Evolutionary conservation across 257 asterid species (phyloP), one percentile per base, ranked within the genome.

Genomic region (Solanum lignicaule): DNA sequence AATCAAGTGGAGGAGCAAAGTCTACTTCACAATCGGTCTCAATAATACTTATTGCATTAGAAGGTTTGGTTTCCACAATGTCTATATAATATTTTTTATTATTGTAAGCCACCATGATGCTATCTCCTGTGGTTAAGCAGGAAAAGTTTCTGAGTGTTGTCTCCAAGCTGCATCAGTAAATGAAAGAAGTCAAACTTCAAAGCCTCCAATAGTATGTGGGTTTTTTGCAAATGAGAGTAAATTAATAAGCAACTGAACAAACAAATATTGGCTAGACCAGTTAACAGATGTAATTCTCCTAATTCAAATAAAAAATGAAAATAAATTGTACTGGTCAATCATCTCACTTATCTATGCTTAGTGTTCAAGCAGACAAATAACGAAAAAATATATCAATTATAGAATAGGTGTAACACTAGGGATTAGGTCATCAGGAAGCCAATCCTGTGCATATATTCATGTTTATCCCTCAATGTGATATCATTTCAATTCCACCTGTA

Each of bases 11-110:
- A 86, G 99, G 99, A 87, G 99, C 99, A 88, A 97, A 97, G 92
- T 97, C 99, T 90, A 97, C 99, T 89, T 97, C 99, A 90, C 99
- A 97, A 89, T 97, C 99, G 7, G 98, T 97, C 87, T 97, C 99
- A 31, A 96, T 97, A 23, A 97, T 96, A 87, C 93, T 96, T 89
- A 97, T 97, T 36, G 95, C 99, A 91, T 92, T 87, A 82, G 98
- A 92, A 87, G 99, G 99, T 91, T 96, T 97, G 16, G 98, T 39
- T 95, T 97, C 99, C 15, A 97, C 89, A 83, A 97, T 97, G 90
- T 97, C 99, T 85, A 96, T 97, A 91, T 95, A 97, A 84, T 96
- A 97, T 88, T 97, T 96, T 71, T 93, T 97, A 86, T 95, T 96
- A 89, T 97, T 97, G 91, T 97, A 97, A 72, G 98, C 98, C 94